Percentiles rank a stretch among this genome's conserved stretches.
Conservation (phyloP, 2,329 filamentous ascomycete species). For the Teratosphaeria zuluensis region DNA sequence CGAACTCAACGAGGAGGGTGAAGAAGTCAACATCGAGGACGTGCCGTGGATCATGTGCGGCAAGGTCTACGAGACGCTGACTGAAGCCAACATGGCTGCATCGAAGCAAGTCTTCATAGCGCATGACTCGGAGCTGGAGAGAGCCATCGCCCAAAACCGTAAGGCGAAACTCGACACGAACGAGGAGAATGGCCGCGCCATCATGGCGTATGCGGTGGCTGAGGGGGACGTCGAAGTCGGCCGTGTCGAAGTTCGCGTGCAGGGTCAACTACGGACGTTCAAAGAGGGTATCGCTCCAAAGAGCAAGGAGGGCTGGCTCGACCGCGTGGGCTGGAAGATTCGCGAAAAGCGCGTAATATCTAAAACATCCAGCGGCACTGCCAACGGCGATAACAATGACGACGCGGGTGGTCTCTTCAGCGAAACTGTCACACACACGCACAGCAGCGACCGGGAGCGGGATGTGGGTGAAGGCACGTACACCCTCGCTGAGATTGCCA, state of each 20-base stretch:
- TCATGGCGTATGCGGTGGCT: too few relatives aligned
- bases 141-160: neutral
- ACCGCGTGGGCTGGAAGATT: constrained; percentile 2
- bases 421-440: neutral
- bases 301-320: constrained; percentile 1
- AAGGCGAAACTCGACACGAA: neutral
- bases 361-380: neutral
- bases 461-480: neutral
- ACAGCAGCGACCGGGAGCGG: neutral
- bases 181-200: constrained; percentile 1
- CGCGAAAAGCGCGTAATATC: neutral
- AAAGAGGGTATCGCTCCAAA: constrained; percentile 3
- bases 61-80: neutral
- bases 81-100: constrained; percentile 2
- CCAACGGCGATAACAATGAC: neutral
- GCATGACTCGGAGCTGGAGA: neutral
- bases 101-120: neutral
- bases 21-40: constrained; percentile 1
- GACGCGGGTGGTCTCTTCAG: constrained; percentile 2
- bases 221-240: too few relatives aligned
- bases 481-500: constrained; percentile 9
- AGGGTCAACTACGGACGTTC: constrained; percentile 1
- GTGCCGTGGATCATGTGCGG: constrained; percentile 5
- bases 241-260: constrained; percentile 7
- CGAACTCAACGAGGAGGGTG: constrained; percentile 2